Base-by-base conservation (phyloP, 2,329 filamentous ascomycete genomes). In the Diaporthe ampelina region DNA sequence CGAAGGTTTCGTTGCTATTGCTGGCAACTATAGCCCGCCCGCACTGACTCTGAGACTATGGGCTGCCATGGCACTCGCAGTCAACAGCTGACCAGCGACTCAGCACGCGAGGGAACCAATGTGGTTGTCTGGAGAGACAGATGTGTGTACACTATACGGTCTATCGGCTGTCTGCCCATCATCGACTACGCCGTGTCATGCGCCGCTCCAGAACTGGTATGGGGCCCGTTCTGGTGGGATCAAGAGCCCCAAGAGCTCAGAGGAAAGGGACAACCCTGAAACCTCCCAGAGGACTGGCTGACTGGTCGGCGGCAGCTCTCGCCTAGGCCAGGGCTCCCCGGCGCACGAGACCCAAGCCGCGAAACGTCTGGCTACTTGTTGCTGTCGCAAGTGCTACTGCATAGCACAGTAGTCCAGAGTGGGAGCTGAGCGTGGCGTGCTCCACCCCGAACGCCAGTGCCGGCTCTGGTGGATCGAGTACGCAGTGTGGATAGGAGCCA, bases 111-210 rank as follows among this genome's bases (percentile, higher is more conserved):
- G 13, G 15, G 37, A 10, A 29, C 15, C 17, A 29, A 37, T 37
- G 5, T 32, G 29, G 13, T 15, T 21, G 7, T 21, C 1, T 5
- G 3, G 13, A 8, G 37, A 10, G 19, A 7, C 17, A 29, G 1
- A n/a, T 37, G 37, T 37, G 15, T 4, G 15, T 32, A 17, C 21
- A 24, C 29, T 26, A 21, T 26, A n/a, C 24, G 13, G 17, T 63
- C n/a, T 50, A 32, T 65, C 37, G 58, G 8, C 21, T 35, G 48
- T 68, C 32, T 54, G 63, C 63, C 63, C 63, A 68, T 68, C 48
- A 68, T 67, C 63, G 63, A 67, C 45, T 37, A 29, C 48, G 61
- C 63, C 21, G 15, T 52, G 63, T 68, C 63, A 68, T 68, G 63
- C 63, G 63, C 63, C n/a, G 48, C 21, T 54, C 32, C 45, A 50